A percentile compares a stretch with the other conserved stretches of the same genome.
Conservation (phyloP, 345 rosid species). For the Citrus reticulata region DNA sequence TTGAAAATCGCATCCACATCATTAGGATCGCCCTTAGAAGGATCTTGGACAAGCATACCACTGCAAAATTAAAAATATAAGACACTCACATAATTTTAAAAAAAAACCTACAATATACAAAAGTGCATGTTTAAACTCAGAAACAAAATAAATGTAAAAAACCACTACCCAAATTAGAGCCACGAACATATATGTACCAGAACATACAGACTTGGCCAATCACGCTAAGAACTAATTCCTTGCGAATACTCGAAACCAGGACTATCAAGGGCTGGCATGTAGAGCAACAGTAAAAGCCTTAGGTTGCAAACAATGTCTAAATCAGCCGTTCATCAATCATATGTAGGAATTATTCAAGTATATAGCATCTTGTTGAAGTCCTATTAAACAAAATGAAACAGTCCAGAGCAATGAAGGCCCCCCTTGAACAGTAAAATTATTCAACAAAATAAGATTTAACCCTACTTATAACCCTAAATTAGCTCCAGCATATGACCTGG, state of each 20-base stretch:
- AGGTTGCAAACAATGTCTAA: neutral
- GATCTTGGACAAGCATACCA: constrained; percentile 98
- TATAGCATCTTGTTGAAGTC: neutral
- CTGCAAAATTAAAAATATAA: constrained; percentile 34
- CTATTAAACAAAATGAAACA: neutral
- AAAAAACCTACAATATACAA: neutral
- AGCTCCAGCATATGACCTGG: neutral
- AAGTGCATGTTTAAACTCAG: neutral
- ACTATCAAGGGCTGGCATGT: too few relatives aligned
- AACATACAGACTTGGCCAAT: neutral
- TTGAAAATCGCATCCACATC: constrained; percentile 92
- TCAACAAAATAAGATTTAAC: neutral
- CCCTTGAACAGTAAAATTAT: neutral
- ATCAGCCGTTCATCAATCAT: neutral
- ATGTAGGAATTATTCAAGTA: neutral
- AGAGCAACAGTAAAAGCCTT: neutral
- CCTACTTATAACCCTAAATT: neutral
- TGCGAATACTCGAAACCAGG: neutral
- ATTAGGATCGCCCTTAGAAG: constrained; percentile 50
- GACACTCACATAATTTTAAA: neutral
- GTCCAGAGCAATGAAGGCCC: neutral
- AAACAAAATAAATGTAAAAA: neutral
- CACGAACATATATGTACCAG: neutral
- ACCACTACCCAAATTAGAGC: neutral
- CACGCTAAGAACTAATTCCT: neutral